Conservation (phyloP, 371 early-diverging fungal genomes). For the Syncephalastrum sp. region DNA sequence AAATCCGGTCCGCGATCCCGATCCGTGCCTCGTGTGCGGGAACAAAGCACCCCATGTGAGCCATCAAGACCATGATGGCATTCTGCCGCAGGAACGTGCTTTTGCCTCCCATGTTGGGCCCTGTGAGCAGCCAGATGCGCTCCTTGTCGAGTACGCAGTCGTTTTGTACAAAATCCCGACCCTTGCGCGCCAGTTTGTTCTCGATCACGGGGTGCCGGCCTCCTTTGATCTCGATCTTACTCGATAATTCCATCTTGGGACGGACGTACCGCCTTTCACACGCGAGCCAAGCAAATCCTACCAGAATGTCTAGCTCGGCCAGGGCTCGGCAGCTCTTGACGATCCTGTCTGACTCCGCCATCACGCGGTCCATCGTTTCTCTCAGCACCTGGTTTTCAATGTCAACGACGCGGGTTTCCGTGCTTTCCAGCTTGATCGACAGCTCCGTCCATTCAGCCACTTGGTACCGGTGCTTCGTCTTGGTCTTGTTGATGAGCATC, state of each 20-base stretch:
- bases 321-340: constrained; percentile 54
- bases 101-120: constrained; percentile 97
- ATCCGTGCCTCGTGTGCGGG: constrained; percentile 83
- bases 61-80: constrained; percentile 84
- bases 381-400: constrained; percentile 51
- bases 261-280: constrained; percentile 52
- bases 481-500: constrained; percentile 33
- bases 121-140: constrained; percentile 77
- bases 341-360: constrained; percentile 47
- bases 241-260: constrained; percentile 53
- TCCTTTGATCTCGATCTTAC: constrained; percentile 41
- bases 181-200: constrained; percentile 55
- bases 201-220: constrained; percentile 94
- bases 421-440: constrained; percentile 45
- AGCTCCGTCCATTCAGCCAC: constrained; percentile 50
- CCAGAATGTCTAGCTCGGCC: constrained; percentile 71
- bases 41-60: constrained; percentile 93
- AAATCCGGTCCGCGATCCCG: constrained; percentile 88
- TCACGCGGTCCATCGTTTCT: constrained; percentile 32
- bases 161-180: constrained; percentile 72
- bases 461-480: constrained; percentile 51
- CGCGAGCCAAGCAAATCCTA: constrained; percentile 61
- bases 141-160: constrained; percentile 60
- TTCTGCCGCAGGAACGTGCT: constrained; percentile 89
- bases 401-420: constrained; percentile 47